Evolutionary conservation across 306 rosid species (phyloP).

Genomic region (Quercus bicolor): DNA sequence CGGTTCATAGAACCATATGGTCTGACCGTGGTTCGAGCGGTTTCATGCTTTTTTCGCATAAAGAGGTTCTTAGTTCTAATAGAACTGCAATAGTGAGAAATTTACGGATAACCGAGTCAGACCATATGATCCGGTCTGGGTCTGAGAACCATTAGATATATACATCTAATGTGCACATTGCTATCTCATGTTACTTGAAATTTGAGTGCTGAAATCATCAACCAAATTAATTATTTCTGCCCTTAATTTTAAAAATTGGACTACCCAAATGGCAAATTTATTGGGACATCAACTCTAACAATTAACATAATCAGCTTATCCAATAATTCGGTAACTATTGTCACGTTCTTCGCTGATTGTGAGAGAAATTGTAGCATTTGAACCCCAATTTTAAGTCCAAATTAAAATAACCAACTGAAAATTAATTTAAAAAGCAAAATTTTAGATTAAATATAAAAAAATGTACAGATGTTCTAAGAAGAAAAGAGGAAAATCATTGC

Average conservation of each 20-base stretch:
- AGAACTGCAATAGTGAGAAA: no score
- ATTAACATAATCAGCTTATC: no score
- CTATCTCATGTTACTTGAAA: not conserved
- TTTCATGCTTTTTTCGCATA: no score
- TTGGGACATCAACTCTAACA: no score
- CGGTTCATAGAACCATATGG: accelerated
- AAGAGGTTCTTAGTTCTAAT: no score
- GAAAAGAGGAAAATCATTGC: not conserved
- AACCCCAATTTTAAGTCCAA: no score
- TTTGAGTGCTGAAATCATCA: not conserved
- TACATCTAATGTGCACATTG: not conserved
- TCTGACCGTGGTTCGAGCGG: accelerated
- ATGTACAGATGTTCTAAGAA: not conserved
- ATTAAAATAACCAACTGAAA: not conserved
- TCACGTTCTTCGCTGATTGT: no score
- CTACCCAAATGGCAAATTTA: not conserved
- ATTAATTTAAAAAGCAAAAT: not conserved
- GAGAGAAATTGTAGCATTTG: no score
- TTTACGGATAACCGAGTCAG: no score
- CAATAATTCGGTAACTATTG: no score
- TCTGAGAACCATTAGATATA: not conserved
- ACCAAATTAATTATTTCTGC: not conserved
- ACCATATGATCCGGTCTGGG: no score
- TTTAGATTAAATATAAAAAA: not conserved
- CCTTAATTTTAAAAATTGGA: not conserved